phyloP scores from a whole-genome alignment of 1,284 basidiomycete species.

The Phaffia rhodozyma region DNA sequence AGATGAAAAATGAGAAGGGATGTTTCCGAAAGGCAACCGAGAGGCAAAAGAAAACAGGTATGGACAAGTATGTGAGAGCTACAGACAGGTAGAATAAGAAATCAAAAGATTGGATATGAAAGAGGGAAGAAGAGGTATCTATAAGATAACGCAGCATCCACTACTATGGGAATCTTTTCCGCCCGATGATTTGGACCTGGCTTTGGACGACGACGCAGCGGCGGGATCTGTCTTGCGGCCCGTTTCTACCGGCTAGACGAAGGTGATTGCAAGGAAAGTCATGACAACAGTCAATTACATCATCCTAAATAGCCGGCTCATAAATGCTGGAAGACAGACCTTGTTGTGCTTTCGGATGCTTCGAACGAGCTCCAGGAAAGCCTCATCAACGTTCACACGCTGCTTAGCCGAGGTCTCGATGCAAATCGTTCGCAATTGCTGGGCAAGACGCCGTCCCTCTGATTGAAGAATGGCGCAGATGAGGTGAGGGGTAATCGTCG shows the following conservation, averaged over 20 bases:
- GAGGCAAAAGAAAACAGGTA: constrained; percentile 36
- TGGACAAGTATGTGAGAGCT: constrained; percentile 27
- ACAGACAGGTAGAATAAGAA: constrained; percentile 19
- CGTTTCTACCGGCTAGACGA: too few relatives aligned
- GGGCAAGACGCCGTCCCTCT: constrained; percentile 97
- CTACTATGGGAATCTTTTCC: too few relatives aligned
- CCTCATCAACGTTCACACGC: constrained; percentile 96
- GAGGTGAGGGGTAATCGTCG: background rate
- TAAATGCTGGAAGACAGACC: constrained; percentile 35
- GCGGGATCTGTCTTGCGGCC: too few relatives aligned
- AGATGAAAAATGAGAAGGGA: constrained; percentile 24
- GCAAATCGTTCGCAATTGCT: constrained; percentile 92
- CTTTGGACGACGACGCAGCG: background rate
- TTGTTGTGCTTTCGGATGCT: constrained; percentile 97
- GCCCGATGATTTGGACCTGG: background rate
- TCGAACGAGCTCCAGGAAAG: constrained; percentile 91
- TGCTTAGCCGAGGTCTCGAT: constrained; percentile 99
- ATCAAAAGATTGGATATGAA: too few relatives aligned
- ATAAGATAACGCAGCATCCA: background rate
- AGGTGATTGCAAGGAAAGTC: background rate
- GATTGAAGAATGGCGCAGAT: constrained; percentile 7
- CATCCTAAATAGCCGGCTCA: background rate
- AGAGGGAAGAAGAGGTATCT: background rate
- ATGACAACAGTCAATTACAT: background rate
- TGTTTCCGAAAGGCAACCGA: constrained; percentile 45